Conservation (phyloP, 805 yeast species). For the Monosporozyma servazzii region DNA sequence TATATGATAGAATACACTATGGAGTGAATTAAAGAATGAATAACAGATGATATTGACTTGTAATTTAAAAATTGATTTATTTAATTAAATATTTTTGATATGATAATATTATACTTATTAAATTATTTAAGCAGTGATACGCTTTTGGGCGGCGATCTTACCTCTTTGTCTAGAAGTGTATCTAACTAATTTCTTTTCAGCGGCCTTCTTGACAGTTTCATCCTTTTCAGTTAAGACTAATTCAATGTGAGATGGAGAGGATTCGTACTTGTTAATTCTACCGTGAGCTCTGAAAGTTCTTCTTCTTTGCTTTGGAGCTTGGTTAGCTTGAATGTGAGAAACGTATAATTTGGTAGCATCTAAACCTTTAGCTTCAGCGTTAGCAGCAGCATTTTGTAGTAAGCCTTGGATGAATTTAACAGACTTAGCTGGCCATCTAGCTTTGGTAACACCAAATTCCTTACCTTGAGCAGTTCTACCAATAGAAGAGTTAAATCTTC, state of each 20-base stretch:
- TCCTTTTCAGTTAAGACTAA: slow-evolving; percentile 90
- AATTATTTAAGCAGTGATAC: slow-evolving; percentile 53
- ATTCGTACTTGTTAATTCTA: slow-evolving; percentile 99
- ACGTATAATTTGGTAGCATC: slow-evolving; percentile 88
- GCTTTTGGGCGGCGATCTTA: slow-evolving; percentile 82
- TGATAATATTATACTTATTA: slow-evolving; percentile 1
- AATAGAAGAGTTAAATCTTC: slow-evolving; percentile 92
- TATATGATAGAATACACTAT: neutral
- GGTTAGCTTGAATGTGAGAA: slow-evolving; percentile 99
- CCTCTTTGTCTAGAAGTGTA: slow-evolving; percentile 88
- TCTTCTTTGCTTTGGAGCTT: slow-evolving; percentile 99
- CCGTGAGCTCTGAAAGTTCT: slow-evolving; percentile 99
- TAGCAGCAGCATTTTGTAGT: slow-evolving; percentile 95
- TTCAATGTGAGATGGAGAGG: slow-evolving; percentile 98
- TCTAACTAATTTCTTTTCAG: slow-evolving; percentile 58
- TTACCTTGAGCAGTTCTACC: slow-evolving; percentile 99
- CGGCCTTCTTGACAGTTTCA: slow-evolving; percentile 88
- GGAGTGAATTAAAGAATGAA: neutral
- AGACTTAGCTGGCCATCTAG: slow-evolving; percentile 99
- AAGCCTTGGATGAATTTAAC: slow-evolving; percentile 92
- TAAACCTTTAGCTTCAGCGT: slow-evolving; percentile 99
- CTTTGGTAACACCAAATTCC: slow-evolving; percentile 99
- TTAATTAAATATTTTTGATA: slow-evolving; percentile 2
- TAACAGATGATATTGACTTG: slow-evolving; percentile 3
- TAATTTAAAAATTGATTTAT: slow-evolving; percentile 1